Evolutionary conservation across 768 basidiomycete genomes (phyloP).

Genomic region (Asterophora parasitica): DNA sequence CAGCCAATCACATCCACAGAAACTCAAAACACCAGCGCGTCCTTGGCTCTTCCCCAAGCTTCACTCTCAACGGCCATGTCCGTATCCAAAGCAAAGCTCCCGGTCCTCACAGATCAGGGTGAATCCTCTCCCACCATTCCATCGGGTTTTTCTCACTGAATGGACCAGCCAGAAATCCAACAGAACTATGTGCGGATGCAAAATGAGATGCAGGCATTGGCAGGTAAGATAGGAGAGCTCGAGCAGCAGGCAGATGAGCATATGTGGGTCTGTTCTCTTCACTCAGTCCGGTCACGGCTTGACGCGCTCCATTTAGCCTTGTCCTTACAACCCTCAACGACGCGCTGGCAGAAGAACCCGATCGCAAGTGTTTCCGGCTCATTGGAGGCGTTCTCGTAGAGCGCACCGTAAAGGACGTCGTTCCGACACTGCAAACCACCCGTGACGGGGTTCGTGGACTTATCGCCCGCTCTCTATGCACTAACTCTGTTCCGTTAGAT

Average conservation of each 20-base stretch:
- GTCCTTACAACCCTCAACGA: slow-evolving; percentile 87
- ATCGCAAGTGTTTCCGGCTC: slow-evolving; percentile 93
- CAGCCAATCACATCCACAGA: slow-evolving; percentile 43
- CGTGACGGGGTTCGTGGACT: slow-evolving; percentile 66
- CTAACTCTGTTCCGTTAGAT: slow-evolving; percentile 49
- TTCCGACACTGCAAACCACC: slow-evolving; percentile 87
- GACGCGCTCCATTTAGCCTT: slow-evolving; percentile 44
- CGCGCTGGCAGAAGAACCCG: slow-evolving; percentile 73
- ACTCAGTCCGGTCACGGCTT: slow-evolving; percentile 2
- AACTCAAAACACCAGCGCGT: slow-evolving; percentile 25
- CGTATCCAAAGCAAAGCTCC: slow-evolving; percentile 60
- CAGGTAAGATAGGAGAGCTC: slow-evolving; percentile 92
- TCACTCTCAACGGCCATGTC: slow-evolving; percentile 16
- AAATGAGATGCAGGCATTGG: slow-evolving; percentile 86
- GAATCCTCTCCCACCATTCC: slow-evolving; percentile 19
- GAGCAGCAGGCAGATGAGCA: slow-evolving; percentile 97
- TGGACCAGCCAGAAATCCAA: slow-evolving; percentile 72
- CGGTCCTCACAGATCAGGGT: slow-evolving; percentile 71
- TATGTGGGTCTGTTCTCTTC: slow-evolving; percentile 47
- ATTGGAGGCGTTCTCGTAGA: slow-evolving; percentile 96
- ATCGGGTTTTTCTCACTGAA: slow-evolving; percentile 25
- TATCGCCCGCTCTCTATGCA: slow-evolving; percentile 7
- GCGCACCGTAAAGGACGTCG: slow-evolving; percentile 91
- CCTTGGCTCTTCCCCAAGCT: too few species aligned
- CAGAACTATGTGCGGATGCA: slow-evolving; percentile 77